Evolutionary conservation across 441 rosid species (phyloP).

Genomic region (Populus hybrid): DNA sequence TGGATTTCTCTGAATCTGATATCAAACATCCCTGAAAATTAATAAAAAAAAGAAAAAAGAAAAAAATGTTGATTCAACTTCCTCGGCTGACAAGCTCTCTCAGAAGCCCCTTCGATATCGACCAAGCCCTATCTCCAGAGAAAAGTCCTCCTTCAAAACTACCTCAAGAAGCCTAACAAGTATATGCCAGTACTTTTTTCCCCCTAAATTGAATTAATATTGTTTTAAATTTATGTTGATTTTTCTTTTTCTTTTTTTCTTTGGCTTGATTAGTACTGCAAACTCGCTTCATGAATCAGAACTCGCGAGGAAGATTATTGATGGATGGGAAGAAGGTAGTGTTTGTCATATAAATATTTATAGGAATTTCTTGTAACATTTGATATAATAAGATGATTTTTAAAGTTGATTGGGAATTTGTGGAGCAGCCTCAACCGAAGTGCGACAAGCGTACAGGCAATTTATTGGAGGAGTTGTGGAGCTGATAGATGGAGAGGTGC

Average conservation of each 20-base stretch:
- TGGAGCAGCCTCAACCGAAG: slow-evolving; percentile 65
- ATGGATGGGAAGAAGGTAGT: slow-evolving; percentile 91
- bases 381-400: neutral
- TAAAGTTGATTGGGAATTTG: neutral
- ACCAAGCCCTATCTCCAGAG: slow-evolving; percentile 88
- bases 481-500: slow-evolving; percentile 68
- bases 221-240: neutral
- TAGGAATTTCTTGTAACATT: neutral
- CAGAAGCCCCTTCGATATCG: slow-evolving; percentile 82
- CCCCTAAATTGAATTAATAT: neutral
- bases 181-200: slow-evolving; percentile 2
- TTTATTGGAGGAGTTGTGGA: slow-evolving; percentile 77
- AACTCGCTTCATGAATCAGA: slow-evolving; percentile 65
- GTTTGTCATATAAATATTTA: slow-evolving; percentile 1
- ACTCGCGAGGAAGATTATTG: slow-evolving; percentile 71
- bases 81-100: slow-evolving; percentile 89
- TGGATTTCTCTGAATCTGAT: no score
- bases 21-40: no score
- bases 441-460: slow-evolving; percentile 76
- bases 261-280: slow-evolving; percentile 33
- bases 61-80: slow-evolving; percentile 64
- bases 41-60: neutral
- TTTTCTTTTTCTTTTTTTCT: neutral
- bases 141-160: slow-evolving; percentile 59
- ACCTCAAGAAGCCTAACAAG: slow-evolving; percentile 56